These are phyloP conservation scores for Globisporangium ultimum DNA, from an alignment of 352 stramenopile genomes.

Conservation along the genomic window DNA sequence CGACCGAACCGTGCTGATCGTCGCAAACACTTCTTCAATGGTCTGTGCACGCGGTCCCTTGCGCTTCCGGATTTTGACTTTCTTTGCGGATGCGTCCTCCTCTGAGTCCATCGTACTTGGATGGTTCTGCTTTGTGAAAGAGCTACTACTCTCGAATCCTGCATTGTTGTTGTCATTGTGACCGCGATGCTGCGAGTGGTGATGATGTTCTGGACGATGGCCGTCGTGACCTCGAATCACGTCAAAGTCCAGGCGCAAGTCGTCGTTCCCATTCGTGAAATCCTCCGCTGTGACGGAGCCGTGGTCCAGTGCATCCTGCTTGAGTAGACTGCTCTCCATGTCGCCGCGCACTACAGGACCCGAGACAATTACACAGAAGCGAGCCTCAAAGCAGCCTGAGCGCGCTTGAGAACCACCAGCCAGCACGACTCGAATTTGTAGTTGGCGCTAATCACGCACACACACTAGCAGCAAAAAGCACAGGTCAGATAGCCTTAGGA, in stretches of 20 bases:
- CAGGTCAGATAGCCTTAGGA: too few relatives aligned
- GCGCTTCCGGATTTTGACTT: conserved; percentile 54
- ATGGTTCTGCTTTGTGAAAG: too few relatives aligned
- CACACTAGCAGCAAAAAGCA: too few relatives aligned
- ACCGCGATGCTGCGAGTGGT: neutral
- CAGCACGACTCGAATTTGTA: too few relatives aligned
- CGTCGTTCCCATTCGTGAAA: neutral
- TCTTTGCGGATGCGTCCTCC: conserved; percentile 21
- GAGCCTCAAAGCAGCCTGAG: too few relatives aligned
- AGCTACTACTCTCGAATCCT: neutral
- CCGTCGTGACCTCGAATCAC: neutral
- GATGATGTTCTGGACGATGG: neutral
- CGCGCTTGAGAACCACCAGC: too few relatives aligned
- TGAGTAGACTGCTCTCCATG: neutral
- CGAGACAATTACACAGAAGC: neutral
- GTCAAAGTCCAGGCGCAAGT: conserved; percentile 10
- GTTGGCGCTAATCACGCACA: too few relatives aligned
- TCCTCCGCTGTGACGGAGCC: neutral
- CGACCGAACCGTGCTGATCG: conserved; percentile 63
- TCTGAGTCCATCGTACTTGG: too few relatives aligned
- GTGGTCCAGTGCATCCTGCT: neutral
- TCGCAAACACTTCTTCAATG: conserved; percentile 79
- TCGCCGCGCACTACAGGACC: neutral
- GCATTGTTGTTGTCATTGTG: neutral
- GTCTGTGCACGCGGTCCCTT: conserved; percentile 57